phyloP scores from a whole-genome alignment of 139 green algal species.

The Chara braunii region DNA sequence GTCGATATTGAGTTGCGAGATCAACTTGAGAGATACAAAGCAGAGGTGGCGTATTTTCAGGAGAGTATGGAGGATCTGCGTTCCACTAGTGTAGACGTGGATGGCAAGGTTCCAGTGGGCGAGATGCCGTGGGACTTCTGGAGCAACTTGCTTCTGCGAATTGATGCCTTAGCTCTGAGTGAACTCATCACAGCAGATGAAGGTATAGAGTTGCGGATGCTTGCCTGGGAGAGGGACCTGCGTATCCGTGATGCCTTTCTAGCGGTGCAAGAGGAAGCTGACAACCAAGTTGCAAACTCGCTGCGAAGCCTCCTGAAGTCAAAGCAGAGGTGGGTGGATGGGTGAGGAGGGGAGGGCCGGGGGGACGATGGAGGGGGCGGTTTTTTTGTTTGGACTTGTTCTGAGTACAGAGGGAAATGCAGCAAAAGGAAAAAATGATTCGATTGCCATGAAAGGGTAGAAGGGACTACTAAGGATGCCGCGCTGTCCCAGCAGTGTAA shows the following conservation, averaged over 20 bases:
- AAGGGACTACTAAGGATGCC: no score
- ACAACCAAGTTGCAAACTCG: neutral
- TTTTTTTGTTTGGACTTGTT: neutral
- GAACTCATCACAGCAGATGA: slow-evolving; percentile 12
- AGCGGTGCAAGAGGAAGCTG: neutral
- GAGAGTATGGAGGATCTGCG: slow-evolving; percentile 16
- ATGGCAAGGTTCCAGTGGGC: slow-evolving; percentile 16
- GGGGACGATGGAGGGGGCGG: neutral
- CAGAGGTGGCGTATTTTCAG: slow-evolving; percentile 20
- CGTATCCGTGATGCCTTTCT: slow-evolving; percentile 21
- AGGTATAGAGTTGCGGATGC: slow-evolving; percentile 11
- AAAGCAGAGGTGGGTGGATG: neutral
- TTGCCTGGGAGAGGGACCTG: slow-evolving; percentile 16
- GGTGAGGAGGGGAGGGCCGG: slow-evolving; percentile 1
- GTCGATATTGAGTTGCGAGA: slow-evolving; percentile 18
- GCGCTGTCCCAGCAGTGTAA: no score
- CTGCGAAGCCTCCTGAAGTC: neutral
- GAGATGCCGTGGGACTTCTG: slow-evolving; percentile 37
- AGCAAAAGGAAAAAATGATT: no score
- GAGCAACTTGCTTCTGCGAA: slow-evolving; percentile 19
- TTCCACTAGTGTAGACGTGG: slow-evolving; percentile 12
- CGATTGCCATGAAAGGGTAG: no score
- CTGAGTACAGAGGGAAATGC: neutral
- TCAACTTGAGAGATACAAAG: slow-evolving; percentile 21
- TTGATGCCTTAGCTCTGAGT: slow-evolving; percentile 32